phyloP scores from a whole-genome alignment of 305 asterid genomes.

The Fraxinus dipetala region DNA sequence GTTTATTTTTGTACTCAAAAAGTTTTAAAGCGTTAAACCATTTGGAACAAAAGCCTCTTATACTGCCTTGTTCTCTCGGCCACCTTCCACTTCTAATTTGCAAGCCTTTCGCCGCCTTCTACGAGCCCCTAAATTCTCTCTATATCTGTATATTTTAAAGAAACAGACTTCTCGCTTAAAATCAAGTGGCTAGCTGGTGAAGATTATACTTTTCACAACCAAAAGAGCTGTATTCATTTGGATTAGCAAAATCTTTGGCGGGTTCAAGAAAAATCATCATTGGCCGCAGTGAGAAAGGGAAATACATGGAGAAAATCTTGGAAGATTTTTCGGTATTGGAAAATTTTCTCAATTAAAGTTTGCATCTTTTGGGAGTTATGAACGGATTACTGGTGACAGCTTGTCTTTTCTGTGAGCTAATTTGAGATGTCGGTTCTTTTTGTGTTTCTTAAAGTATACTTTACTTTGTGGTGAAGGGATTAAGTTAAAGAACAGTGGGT shows the following conservation, averaged over 20 bases:
- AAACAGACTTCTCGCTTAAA: constrained; percentile 36
- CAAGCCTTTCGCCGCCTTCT: constrained; percentile 45
- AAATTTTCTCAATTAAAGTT: constrained; percentile 19
- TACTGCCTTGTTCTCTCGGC: constrained; percentile 33
- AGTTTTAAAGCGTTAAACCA: not conserved
- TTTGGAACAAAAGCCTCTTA: not conserved
- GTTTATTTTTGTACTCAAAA: not conserved
- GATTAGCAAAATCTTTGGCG: constrained; percentile 39
- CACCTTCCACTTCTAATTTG: constrained; percentile 27
- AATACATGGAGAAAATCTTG: constrained; percentile 25
- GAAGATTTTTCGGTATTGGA: constrained; percentile 29
- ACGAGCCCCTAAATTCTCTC: constrained; percentile 15
- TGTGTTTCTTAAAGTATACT: constrained; percentile 25
- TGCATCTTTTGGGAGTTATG: constrained; percentile 24
- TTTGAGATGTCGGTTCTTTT: constrained; percentile 40
- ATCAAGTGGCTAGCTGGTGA: constrained; percentile 38
- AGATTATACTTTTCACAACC: constrained; percentile 28
- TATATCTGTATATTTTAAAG: constrained; percentile 18
- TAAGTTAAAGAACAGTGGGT: constrained; percentile 31
- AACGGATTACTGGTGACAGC: constrained; percentile 16
- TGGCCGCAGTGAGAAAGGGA: constrained; percentile 3
- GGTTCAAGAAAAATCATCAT: constrained; percentile 36
- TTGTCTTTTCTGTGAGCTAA: constrained; percentile 18
- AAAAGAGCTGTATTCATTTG: constrained; percentile 45
- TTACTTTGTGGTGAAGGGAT: constrained; percentile 15